phyloP scores from a whole-genome alignment of 2,329 filamentous ascomycete genomes.

The Fusarium nygamai region DNA sequence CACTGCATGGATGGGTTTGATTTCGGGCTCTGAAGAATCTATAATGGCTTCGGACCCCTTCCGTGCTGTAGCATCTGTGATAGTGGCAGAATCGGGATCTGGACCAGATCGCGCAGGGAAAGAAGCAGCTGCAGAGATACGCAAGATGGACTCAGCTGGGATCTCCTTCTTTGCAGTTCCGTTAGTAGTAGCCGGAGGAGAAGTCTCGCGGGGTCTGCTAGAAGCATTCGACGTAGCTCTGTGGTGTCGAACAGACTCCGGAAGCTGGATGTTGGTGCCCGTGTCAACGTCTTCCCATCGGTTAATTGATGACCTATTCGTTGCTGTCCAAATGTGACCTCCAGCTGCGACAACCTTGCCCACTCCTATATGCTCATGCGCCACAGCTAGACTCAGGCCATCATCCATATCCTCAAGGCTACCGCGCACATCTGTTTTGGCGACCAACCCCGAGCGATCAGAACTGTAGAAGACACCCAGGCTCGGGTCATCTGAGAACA shows the following conservation, averaged over 20 bases:
- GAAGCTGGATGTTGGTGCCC: slow-evolving; percentile 73
- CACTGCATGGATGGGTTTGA: slow-evolving; percentile 72
- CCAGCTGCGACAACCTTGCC: slow-evolving; percentile 74
- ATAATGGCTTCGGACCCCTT: slow-evolving; percentile 46
- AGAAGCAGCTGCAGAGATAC: slow-evolving; percentile 83
- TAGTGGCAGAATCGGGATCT: slow-evolving; percentile 65
- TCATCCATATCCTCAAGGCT: slow-evolving; percentile 78
- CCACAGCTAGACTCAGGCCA: slow-evolving; percentile 87
- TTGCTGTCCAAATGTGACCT: slow-evolving; percentile 89
- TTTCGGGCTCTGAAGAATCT: slow-evolving; percentile 45
- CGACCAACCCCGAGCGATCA: slow-evolving; percentile 91
- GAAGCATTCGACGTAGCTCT: slow-evolving; percentile 58
- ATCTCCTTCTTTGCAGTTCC: slow-evolving; percentile 69
- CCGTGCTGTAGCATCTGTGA: slow-evolving; percentile 56
- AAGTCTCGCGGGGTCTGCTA: slow-evolving; percentile 47
- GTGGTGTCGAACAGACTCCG: slow-evolving; percentile 62
- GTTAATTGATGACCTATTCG: slow-evolving; percentile 90
- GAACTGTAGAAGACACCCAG: slow-evolving; percentile 94
- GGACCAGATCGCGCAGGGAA: slow-evolving; percentile 70
- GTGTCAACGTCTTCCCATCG: slow-evolving; percentile 90
- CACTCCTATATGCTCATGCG: slow-evolving; percentile 89
- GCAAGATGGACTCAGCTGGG: slow-evolving; percentile 78
- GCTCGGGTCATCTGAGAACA: slow-evolving; percentile 87
- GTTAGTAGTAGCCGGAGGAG: slow-evolving; percentile 47
- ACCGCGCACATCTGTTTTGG: slow-evolving; percentile 89